Evolutionary conservation across 164 flowering plant species (phyloP), one percentile per base, ranked within the genome.

Genomic region (Malania oleifera): DNA sequence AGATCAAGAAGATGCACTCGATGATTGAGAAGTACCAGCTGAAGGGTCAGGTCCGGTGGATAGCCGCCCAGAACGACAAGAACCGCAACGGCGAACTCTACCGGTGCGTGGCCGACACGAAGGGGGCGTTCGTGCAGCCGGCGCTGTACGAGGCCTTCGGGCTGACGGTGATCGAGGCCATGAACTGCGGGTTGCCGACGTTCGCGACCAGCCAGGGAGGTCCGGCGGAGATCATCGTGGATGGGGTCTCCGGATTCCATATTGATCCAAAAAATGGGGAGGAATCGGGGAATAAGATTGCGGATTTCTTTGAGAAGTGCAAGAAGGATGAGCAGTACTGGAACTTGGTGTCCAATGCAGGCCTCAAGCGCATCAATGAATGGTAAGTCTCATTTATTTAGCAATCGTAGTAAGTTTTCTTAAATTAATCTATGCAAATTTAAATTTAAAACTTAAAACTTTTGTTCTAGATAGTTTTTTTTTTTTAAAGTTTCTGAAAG

Each of bases 161-260:
- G 17, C 29, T 49, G 15, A 49, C 53, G 15, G 53, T 49, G 15
- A 49, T 49, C 29, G 53, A 49, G 53, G 53, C 53, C 28, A 49
- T 49, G 29, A 49, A 24, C 53, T 49, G 53, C 10, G 53, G 53
- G 1, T 17, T 49, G 29, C 53, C 53, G 15, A 49, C 53, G 15
- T 49, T 49, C 18, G 53, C 53, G 5, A 49, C 53, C 1, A 11
- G 6, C 18, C 27, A 49, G 18, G 53, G 53, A 2, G 53, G 53
- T 10, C 53, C 53, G 8, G 53, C 53, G 17, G 53, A 49, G n/a
- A 49, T 49, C 27, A 24, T 49, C 5, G 53, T 49, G 15, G 29
- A 47, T 15, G 51, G 51, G 3, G 51, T 18, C 2, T 47, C 51
- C 2, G 53, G 53, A 2, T 49, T 49, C 29, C 53, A 49, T 14